phyloP scores from a whole-genome alignment of 2,329 filamentous ascomycete genomes.

The Cladophialophora yegresii region DNA sequence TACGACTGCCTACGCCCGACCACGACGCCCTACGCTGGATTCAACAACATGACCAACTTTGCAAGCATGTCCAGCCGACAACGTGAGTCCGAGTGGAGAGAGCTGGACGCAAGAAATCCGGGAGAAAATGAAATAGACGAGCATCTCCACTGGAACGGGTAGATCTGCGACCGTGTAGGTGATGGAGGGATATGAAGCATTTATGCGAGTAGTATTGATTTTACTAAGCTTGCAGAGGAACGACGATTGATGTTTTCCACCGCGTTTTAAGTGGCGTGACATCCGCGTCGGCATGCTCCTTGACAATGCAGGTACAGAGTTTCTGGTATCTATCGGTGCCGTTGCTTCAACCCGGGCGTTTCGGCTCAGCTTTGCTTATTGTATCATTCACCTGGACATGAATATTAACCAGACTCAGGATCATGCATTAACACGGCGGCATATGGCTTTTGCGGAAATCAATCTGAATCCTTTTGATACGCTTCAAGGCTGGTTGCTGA shows the following conservation, averaged over 20 bases:
- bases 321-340: background rate
- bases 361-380: background rate
- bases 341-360: background rate
- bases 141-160: background rate
- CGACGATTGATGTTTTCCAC: background rate
- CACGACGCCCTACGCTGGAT: slow-evolving; percentile 20
- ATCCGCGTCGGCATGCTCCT: background rate
- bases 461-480: background rate
- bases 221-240: background rate
- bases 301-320: background rate
- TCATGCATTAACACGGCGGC: background rate
- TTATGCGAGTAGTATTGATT: background rate
- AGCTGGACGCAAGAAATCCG: slow-evolving; percentile 22
- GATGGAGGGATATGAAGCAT: background rate
- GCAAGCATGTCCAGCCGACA: slow-evolving; percentile 16
- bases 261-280: background rate
- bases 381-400: background rate
- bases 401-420: background rate
- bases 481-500: background rate
- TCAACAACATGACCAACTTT: slow-evolving; percentile 26
- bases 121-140: slow-evolving; percentile 20
- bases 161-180: background rate
- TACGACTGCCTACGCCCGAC: slow-evolving; percentile 31
- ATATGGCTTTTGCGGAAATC: background rate
- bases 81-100: slow-evolving; percentile 17